Conservation (phyloP, 805 yeast genomes). For the Zygosaccharomyces pseudorouxii region DNA sequence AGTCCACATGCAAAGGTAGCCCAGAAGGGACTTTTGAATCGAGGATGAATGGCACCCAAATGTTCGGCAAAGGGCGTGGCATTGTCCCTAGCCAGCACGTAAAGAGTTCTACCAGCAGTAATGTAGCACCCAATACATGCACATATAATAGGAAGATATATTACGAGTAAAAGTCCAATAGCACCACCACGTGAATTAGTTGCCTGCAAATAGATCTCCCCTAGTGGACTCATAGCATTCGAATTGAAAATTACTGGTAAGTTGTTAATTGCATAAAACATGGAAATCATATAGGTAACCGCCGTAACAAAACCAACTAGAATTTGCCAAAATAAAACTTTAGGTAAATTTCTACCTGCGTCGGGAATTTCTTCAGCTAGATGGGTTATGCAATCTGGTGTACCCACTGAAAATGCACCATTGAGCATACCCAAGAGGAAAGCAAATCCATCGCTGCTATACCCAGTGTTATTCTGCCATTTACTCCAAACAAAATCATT, state of each 20-base stretch:
- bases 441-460: slow-evolving; percentile 7
- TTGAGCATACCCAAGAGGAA: slow-evolving; percentile 9
- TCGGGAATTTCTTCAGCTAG: slow-evolving; percentile 10
- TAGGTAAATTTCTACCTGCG: slow-evolving; percentile 7
- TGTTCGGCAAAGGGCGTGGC: slow-evolving; percentile 9
- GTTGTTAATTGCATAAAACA: slow-evolving; percentile 9
- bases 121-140: slow-evolving; percentile 9
- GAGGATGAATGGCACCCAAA: slow-evolving; percentile 5
- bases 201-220: slow-evolving; percentile 9
- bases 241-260: slow-evolving; percentile 4
- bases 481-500: slow-evolving; percentile 7
- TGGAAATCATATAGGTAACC: slow-evolving; percentile 7
- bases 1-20: slow-evolving; percentile 8
- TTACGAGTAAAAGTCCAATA: slow-evolving; percentile 6
- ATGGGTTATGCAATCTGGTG: slow-evolving; percentile 9
- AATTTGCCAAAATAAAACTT: slow-evolving; percentile 7
- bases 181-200: slow-evolving; percentile 10
- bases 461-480: slow-evolving; percentile 9
- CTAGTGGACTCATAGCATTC: slow-evolving; percentile 6
- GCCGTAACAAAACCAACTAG: slow-evolving; percentile 10
- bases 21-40: slow-evolving; percentile 8
- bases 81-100: slow-evolving; percentile 8
- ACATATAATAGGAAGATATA: slow-evolving; percentile 6
- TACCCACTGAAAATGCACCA: slow-evolving; percentile 9
- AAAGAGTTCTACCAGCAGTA: slow-evolving; percentile 9